Percentiles rank a stretch among this genome's conserved stretches.
These are phyloP conservation scores for Globisporangium camurandrum DNA, from an alignment of 352 stramenopile species.

Conservation along the genomic window DNA sequence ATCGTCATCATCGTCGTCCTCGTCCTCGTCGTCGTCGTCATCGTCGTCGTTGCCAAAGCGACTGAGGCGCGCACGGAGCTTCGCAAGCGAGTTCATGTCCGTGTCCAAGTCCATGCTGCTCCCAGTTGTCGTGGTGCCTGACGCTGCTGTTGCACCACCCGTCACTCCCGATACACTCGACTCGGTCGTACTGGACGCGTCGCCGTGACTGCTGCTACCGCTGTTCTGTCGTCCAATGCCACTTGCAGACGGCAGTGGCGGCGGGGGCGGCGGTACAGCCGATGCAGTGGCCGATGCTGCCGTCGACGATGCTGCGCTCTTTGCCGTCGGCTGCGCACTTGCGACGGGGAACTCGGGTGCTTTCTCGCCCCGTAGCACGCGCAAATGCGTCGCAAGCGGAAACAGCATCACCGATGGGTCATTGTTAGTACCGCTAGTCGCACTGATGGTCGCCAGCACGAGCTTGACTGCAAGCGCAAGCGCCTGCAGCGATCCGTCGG, in stretches of 20 bases:
- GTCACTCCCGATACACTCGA: constrained; percentile 12
- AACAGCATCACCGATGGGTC: constrained; percentile 22
- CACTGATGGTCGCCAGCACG: constrained; percentile 37
- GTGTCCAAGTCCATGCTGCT: constrained; percentile 74
- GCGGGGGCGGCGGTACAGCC: not conserved
- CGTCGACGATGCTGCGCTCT: not conserved
- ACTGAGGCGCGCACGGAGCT: constrained; percentile 54
- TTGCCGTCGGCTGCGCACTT: not conserved
- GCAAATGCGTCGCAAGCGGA: constrained; percentile 57
- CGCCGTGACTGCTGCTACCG: too few relatives aligned
- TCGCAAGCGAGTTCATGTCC: constrained; percentile 50
- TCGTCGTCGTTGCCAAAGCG: constrained; percentile 44
- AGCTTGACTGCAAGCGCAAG: constrained; percentile 70
- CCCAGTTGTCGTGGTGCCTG: constrained; percentile 10
- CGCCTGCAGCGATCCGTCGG: constrained; percentile 66
- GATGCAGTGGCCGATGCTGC: too few relatives aligned
- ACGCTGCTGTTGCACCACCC: constrained; percentile 21
- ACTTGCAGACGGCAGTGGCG: not conserved
- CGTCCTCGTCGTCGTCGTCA: constrained; percentile 42
- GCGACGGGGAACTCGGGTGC: constrained; percentile 31
- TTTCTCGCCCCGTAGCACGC: constrained; percentile 63
- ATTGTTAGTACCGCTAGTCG: constrained; percentile 5
- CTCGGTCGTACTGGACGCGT: not conserved
- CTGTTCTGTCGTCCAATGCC: not conserved
- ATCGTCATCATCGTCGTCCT: constrained; percentile 52